Base-by-base conservation (phyloP, 306 rosid genomes). In the Lotus japonicus region DNA sequence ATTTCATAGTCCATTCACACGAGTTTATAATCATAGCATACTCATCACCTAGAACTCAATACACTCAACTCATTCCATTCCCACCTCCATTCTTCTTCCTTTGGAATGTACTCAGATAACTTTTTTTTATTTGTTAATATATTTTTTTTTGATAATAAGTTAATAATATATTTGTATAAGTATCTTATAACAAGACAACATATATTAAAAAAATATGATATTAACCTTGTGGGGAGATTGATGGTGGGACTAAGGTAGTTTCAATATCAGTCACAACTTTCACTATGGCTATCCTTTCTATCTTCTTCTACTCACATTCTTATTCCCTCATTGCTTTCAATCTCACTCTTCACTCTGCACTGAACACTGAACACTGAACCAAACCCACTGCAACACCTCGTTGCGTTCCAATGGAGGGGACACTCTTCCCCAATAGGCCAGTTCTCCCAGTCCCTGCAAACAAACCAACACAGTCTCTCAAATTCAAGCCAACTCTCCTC, bases 381-480 rank as follows among this genome's bases (percentile, higher is more conserved):
- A 21, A 21, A 58, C 14, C 42, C 18, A 45, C 48, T 48, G 11
- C 8, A 14, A 11, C 16, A 33, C 44, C 38, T 45, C 49, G 35
- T 46, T 54, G 8, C 11, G 11, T 51, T 11, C 33, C 59, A 59
- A 94, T 94, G 98, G 98, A 90, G 67, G 96, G 96, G 17, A 74
- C 89, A 2, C 68, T 86, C 64, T 86, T 94, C 71, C 92, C 96
- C 17, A 77, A 72, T 42, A 78, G 85, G 45, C 97, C 97, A 33
- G 58, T 74, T 1, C 68, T 71, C 7, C 90, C 97, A 9, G 41
- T 73, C 39, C 88, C 86, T n/a, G 31, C 90, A 55, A 85, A 68
- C 73, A 77, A 50, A 73, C 89, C 89, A 21, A 56, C 71, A 3
- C 83, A 82, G 21, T 49, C 90, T 43, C 46, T 79, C 72, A 84